Conservation (phyloP, 129 eudicot species). For the Arctium lappa region DNA sequence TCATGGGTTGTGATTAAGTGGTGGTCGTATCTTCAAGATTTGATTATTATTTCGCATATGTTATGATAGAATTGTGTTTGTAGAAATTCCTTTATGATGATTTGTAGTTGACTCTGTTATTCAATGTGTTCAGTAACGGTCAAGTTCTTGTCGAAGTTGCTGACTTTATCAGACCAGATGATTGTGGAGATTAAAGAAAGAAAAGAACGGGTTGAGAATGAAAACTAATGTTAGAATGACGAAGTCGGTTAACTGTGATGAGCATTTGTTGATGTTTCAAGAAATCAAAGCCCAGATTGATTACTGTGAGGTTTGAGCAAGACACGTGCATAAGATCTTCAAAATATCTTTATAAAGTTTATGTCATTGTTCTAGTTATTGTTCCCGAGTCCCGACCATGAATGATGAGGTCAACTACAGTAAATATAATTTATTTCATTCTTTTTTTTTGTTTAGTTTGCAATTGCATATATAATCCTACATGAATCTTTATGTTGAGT, state of each 20-base stretch:
- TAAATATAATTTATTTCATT: too few species aligned
- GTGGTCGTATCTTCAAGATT: not conserved
- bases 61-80: not conserved
- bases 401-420: not conserved
- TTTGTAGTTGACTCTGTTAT: not conserved
- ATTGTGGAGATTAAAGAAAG: not conserved
- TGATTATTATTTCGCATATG: not conserved
- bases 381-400: not conserved
- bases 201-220: not conserved
- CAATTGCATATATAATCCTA: too few species aligned
- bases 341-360: too few species aligned
- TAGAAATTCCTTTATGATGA: not conserved
- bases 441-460: too few species aligned
- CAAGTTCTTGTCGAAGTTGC: not conserved
- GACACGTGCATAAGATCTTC: not conserved
- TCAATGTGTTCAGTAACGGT: not conserved
- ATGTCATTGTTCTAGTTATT: not conserved
- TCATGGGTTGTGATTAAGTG: not conserved
- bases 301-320: not conserved
- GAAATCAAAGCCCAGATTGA: too few species aligned
- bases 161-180: too few species aligned
- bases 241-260: not conserved
- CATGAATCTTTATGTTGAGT: too few species aligned
- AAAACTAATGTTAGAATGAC: not conserved
- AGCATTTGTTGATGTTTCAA: not conserved